Conservation (phyloP, 176 grass and related monocot genomes). For the Cymbopogon citratus region DNA sequence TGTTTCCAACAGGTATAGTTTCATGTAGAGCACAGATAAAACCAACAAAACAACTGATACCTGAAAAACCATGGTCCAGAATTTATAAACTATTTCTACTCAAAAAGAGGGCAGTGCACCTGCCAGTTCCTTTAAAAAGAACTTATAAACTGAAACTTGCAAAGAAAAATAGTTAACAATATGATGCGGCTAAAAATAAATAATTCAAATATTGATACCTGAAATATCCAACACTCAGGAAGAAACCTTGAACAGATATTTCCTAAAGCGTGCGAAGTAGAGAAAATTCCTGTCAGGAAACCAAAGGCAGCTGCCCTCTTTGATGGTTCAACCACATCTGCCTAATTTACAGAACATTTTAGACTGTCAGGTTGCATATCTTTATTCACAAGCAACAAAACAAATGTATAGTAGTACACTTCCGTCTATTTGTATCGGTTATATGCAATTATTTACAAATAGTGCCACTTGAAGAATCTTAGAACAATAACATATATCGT, state of each 20-base stretch:
- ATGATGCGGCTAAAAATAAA: neutral
- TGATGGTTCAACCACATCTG: constrained; percentile 46
- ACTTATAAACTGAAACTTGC: neutral
- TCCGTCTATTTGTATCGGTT: neutral
- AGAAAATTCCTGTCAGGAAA: constrained; percentile 61
- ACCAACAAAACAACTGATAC: constrained; percentile 52
- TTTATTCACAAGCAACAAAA: neutral
- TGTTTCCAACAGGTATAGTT: constrained; percentile 62
- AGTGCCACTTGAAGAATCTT: neutral
- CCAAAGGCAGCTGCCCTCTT: constrained; percentile 62
- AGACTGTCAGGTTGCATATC: neutral
- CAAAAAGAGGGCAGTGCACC: too few relatives aligned
- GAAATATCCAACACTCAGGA: constrained; percentile 70
- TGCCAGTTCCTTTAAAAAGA: too few relatives aligned
- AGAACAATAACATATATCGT: neutral
- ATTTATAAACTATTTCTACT: too few relatives aligned
- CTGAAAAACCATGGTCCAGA: constrained; percentile 4
- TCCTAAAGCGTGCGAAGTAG: constrained; percentile 56
- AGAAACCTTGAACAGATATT: constrained; percentile 54
- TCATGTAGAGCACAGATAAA: constrained; percentile 57
- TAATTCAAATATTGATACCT: constrained; percentile 26
- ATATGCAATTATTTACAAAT: neutral
- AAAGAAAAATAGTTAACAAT: neutral
- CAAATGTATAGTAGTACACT: neutral
- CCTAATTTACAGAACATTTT: constrained; percentile 33